Percentiles rank a stretch among this genome's conserved stretches.
Evolutionary conservation across 805 yeast species (phyloP).

Genomic region (Candida insectalens): DNA sequence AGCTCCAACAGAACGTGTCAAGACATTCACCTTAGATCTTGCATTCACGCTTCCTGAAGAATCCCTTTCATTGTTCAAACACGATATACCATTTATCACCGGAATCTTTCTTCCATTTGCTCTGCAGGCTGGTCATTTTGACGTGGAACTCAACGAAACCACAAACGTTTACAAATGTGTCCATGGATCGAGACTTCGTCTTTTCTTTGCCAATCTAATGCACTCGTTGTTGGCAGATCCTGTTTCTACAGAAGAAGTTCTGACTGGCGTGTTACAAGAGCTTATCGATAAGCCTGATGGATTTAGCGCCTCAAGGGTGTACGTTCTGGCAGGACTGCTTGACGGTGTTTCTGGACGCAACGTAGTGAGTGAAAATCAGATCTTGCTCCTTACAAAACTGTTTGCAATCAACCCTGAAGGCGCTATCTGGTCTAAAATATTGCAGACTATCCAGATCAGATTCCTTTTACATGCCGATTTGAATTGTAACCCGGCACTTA

Average conservation of each 20-base stretch:
- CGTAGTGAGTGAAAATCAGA: no score
- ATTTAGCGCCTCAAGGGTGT: conserved; percentile 66
- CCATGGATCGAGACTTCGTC: conserved; percentile 43
- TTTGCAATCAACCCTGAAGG: conserved; percentile 26
- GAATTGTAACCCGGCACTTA: conserved; percentile 15
- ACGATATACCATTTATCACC: conserved; percentile 31
- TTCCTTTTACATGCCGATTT: conserved; percentile 31
- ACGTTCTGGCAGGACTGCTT: conserved; percentile 45
- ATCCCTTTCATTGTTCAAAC: conserved; percentile 37
- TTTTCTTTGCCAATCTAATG: no score
- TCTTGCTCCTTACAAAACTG: no score
- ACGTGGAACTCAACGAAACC: conserved; percentile 25
- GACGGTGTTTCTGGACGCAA: no score
- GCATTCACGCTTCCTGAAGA: conserved; percentile 41
- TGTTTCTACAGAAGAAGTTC: no score
- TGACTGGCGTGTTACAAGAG: no score
- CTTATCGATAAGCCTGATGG: conserved; percentile 23
- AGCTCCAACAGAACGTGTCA: conserved; percentile 70
- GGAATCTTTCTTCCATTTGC: conserved; percentile 44
- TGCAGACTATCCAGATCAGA: conserved; percentile 43
- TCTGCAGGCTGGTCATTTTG: conserved; percentile 54
- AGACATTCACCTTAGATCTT: conserved; percentile 49
- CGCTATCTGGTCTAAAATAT: conserved; percentile 36
- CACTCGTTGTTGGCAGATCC: no score
- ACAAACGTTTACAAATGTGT: conserved; percentile 35